These are phyloP conservation scores for Condylostoma magnum DNA, from an alignment of 169 alveolate species.

Conservation along the genomic window DNA sequence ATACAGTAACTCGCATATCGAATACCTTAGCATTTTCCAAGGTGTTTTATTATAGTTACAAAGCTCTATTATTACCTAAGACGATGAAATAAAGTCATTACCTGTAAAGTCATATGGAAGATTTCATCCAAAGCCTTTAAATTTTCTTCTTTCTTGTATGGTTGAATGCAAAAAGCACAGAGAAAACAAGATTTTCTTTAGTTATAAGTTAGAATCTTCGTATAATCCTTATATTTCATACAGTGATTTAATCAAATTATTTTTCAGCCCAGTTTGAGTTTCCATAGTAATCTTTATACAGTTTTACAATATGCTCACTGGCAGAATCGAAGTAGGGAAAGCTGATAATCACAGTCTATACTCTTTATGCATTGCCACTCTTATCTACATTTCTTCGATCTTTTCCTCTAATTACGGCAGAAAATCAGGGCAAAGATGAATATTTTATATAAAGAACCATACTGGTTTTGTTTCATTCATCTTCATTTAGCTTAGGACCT, in stretches of 20 bases:
- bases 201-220: constrained; percentile 64
- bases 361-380: constrained; percentile 56
- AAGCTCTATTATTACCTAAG: constrained; percentile 86
- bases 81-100: constrained; percentile 82
- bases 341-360: constrained; percentile 87
- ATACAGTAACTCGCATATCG: constrained; percentile 86
- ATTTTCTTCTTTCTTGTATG: constrained; percentile 84
- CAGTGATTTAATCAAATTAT: constrained; percentile 77
- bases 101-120: constrained; percentile 85
- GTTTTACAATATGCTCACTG: constrained; percentile 82
- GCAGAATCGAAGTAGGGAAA: constrained; percentile 66
- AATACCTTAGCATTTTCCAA: constrained; percentile 82
- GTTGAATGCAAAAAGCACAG: constrained; percentile 85
- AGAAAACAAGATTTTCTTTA: constrained; percentile 80
- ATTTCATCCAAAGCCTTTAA: constrained; percentile 89
- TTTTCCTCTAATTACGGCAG: constrained; percentile 61
- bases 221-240: constrained; percentile 26
- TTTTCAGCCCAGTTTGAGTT: constrained; percentile 92
- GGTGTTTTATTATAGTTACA: constrained; percentile 83
- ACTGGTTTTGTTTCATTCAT: constrained; percentile 63
- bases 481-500: constrained; percentile 63
- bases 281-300: constrained; percentile 92
- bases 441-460: constrained; percentile 78
- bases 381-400: constrained; percentile 63
- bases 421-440: constrained; percentile 60